These are phyloP conservation scores for Eimeria tenella DNA, from an alignment of 169 alveolate genomes.

Conservation along the genomic window DNA sequence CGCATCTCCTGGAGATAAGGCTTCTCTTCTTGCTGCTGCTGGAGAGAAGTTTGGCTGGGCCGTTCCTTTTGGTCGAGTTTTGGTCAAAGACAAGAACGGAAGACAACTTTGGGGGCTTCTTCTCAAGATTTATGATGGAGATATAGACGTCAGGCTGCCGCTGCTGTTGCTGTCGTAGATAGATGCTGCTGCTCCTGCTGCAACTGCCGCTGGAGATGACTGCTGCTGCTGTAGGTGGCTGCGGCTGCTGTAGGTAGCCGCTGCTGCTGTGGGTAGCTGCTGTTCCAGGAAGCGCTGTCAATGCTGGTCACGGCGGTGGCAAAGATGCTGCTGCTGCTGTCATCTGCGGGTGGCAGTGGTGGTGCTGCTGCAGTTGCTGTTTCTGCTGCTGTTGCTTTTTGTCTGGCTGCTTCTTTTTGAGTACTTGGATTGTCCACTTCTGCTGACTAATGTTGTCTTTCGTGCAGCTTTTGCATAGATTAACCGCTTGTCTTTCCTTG, in stretches of 20 bases:
- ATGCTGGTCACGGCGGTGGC: neutral
- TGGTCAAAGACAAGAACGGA: neutral
- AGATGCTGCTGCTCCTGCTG: neutral
- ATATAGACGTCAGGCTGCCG: neutral
- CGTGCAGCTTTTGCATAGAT: too few relatives aligned
- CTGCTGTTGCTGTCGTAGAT: conserved; percentile 39
- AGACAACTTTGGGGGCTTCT: neutral
- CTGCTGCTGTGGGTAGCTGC: neutral
- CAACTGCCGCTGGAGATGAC: neutral
- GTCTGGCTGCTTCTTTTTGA: neutral
- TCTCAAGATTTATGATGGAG: neutral
- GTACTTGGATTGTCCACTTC: too few relatives aligned
- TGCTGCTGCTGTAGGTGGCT: conserved; percentile 19
- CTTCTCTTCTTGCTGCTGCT: neutral
- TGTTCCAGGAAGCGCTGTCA: neutral
- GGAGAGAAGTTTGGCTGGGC: conserved; percentile 8
- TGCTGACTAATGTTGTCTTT: too few relatives aligned
- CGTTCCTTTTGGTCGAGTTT: neutral
- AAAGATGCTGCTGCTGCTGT: conserved; percentile 21
- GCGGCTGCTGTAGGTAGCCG: neutral
- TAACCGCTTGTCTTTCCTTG: too few relatives aligned
- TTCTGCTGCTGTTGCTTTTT: neutral
- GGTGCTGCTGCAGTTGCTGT: neutral
- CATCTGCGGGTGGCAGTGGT: neutral
- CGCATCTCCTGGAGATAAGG: neutral